phyloP scores from a whole-genome alignment of 805 yeast species.

The Teunomyces funiuensis region DNA sequence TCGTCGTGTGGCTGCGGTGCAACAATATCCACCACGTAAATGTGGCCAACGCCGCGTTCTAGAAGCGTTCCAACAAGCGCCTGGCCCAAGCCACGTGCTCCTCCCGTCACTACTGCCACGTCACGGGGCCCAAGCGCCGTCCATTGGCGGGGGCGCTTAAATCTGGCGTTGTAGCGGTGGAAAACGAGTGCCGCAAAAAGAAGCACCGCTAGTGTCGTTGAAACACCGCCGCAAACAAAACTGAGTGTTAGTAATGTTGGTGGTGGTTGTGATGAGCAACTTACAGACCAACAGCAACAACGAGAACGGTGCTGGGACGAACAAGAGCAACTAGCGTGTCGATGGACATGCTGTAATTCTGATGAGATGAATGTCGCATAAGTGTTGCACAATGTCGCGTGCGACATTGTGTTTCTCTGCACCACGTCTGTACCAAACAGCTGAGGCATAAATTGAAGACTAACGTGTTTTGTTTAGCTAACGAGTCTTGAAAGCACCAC shows the following conservation, averaged over 20 bases:
- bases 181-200: background rate
- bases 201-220: background rate
- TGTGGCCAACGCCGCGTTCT: conserved; percentile 14
- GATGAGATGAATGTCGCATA: no score
- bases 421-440: no score
- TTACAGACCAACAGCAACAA: no score
- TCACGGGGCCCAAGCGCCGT: conserved; percentile 1
- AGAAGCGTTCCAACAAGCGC: conserved; percentile 33
- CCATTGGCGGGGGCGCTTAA: conserved; percentile 6
- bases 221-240: background rate
- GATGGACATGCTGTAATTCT: no score
- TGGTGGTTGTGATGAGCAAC: no score
- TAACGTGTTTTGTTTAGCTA: no score
- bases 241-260: background rate
- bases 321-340: no score
- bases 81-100: conserved; percentile 50
- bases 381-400: no score
- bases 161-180: background rate
- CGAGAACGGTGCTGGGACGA: no score
- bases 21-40: conserved; percentile 33
- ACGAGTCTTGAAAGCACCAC: no score
- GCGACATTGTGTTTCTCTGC: no score
- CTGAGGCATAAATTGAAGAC: no score
- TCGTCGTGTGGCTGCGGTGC: conserved; percentile 13
- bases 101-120: conserved; percentile 49